A percentile compares a stretch with the other conserved stretches of the same genome.
These are phyloP conservation scores for Chalaropsis thielavioides DNA, from an alignment of 2,329 filamentous ascomycete genomes.

Conservation along the genomic window DNA sequence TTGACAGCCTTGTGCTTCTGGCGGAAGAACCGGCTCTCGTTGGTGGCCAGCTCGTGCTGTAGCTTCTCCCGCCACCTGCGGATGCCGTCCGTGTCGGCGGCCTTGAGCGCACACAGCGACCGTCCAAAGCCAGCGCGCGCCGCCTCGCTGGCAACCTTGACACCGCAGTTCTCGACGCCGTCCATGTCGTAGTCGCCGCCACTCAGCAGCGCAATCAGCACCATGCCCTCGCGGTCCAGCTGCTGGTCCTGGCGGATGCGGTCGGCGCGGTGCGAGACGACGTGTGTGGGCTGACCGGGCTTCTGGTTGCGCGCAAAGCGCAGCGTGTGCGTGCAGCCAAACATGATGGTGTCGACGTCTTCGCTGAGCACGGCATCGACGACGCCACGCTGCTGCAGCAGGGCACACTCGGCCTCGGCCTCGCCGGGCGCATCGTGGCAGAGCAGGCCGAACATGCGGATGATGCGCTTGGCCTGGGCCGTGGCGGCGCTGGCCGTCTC, in stretches of 20 bases:
- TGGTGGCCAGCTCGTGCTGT: constrained; percentile 63
- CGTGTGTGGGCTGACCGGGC: constrained; percentile 52
- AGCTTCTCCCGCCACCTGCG: constrained; percentile 58
- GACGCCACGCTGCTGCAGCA: constrained; percentile 65
- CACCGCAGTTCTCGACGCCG: constrained; percentile 74
- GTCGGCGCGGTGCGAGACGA: constrained; percentile 50
- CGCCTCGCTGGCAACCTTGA: constrained; percentile 79
- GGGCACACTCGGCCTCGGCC: constrained; percentile 87
- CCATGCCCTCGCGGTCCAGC: constrained; percentile 76
- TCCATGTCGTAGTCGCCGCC: constrained; percentile 88
- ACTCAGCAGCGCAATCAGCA: constrained; percentile 84
- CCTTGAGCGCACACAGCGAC: constrained; percentile 52
- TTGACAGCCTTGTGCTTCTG: constrained; percentile 57
- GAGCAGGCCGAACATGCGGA: constrained; percentile 72
- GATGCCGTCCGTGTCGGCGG: constrained; percentile 44
- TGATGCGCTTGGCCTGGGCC: constrained; percentile 66
- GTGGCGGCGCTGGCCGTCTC: constrained; percentile 52
- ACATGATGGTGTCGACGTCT: constrained; percentile 96
- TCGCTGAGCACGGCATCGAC: constrained; percentile 92
- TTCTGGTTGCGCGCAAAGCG: constrained; percentile 36
- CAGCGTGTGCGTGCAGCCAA: constrained; percentile 67
- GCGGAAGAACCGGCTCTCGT: constrained; percentile 68
- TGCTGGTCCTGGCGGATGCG: constrained; percentile 37
- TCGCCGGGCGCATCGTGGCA: constrained; percentile 83
- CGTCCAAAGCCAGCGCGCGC: constrained; percentile 75